phyloP scores from a whole-genome alignment of 441 rosid genomes.

The Pelargonium australe region DNA sequence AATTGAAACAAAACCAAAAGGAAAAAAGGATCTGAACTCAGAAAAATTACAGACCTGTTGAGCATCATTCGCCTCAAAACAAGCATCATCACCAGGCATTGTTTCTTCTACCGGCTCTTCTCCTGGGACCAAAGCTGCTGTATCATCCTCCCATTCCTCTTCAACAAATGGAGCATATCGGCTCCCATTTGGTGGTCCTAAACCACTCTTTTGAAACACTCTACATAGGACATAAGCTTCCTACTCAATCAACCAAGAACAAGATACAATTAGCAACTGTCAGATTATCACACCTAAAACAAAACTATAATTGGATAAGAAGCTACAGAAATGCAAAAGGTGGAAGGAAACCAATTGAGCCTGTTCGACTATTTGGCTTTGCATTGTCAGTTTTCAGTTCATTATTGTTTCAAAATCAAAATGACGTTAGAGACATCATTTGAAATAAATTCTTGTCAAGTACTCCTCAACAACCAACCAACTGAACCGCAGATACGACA shows the following conservation, averaged over 20 bases:
- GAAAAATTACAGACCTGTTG: slow-evolving; percentile 42
- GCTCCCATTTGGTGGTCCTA: slow-evolving; percentile 86
- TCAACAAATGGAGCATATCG: slow-evolving; percentile 85
- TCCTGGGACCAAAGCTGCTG: slow-evolving; percentile 54
- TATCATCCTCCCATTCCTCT: slow-evolving; percentile 79
- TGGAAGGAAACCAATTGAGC: slow-evolving; percentile 1
- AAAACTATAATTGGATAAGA: neutral
- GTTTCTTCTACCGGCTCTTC: slow-evolving; percentile 47
- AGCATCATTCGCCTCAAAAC: slow-evolving; percentile 21
- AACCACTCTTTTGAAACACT: slow-evolving; percentile 78
- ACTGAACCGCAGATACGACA: neutral
- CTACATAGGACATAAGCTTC: slow-evolving; percentile 78
- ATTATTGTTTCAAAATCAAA: neutral
- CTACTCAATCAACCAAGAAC: slow-evolving; percentile 33
- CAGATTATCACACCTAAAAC: neutral
- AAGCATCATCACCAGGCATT: slow-evolving; percentile 29
- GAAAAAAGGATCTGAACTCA: neutral
- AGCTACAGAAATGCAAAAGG: neutral
- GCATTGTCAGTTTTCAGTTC: neutral
- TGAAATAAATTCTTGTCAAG: neutral
- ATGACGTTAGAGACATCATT: neutral
- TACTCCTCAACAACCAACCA: neutral
- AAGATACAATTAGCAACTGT: slow-evolving; percentile 1
- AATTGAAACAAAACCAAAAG: too few species aligned
- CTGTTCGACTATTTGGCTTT: neutral